Conservation (phyloP, 768 basidiomycete species). For the Exsudoporus frostii region DNA sequence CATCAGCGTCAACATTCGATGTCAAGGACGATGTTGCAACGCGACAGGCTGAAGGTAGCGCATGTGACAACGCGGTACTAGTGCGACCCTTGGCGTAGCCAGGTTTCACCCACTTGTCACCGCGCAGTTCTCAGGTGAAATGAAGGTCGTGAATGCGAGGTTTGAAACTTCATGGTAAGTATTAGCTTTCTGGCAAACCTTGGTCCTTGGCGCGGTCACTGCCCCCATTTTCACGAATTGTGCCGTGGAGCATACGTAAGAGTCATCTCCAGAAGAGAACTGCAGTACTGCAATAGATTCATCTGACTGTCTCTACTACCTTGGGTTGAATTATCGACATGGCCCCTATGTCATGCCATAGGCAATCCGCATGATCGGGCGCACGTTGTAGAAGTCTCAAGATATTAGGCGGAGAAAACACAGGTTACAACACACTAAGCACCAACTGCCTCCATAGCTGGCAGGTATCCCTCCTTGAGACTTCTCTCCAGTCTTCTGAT, state of each 20-base stretch:
- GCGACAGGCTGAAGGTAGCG: slow-evolving; percentile 68
- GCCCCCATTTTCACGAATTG: slow-evolving; percentile 63
- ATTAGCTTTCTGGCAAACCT: slow-evolving; percentile 68
- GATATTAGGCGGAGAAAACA: slow-evolving; percentile 31
- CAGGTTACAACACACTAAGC: slow-evolving; percentile 48
- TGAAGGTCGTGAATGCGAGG: slow-evolving; percentile 64
- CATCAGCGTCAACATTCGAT: background rate
- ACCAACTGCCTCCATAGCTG: slow-evolving; percentile 72
- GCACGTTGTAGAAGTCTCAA: slow-evolving; percentile 1
- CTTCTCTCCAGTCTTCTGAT: slow-evolving; percentile 79
- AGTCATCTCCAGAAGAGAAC: slow-evolving; percentile 18
- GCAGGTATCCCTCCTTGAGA: slow-evolving; percentile 80
- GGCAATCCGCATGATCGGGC: background rate
- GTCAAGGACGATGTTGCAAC: slow-evolving; percentile 68
- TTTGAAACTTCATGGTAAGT: slow-evolving; percentile 73
- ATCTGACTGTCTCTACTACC: background rate
- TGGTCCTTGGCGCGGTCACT: slow-evolving; percentile 49
- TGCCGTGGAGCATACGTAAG: slow-evolving; percentile 56
- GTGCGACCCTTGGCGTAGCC: slow-evolving; percentile 20
- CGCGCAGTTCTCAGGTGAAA: slow-evolving; percentile 57
- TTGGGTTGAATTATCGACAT: background rate
- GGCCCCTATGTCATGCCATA: background rate
- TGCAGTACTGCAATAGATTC: background rate
- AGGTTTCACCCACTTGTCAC: slow-evolving; percentile 7
- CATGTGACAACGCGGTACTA: slow-evolving; percentile 63